Percentiles rank a stretch among this genome's conserved stretches.
phyloP scores from a whole-genome alignment of 768 basidiomycete species.

The Tephrocybe sp. region DNA sequence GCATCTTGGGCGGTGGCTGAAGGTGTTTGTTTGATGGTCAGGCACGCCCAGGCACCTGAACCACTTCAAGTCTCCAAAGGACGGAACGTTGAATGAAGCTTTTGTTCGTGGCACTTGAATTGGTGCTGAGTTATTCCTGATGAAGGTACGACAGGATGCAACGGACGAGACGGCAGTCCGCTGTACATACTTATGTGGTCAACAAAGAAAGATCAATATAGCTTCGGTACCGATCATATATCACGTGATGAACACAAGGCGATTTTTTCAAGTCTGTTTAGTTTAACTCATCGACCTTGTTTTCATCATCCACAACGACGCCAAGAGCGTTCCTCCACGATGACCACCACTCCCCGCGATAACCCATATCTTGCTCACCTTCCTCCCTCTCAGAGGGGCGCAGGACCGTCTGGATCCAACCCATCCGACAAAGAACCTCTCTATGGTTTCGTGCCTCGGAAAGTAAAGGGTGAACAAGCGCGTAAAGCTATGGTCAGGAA shows the following conservation, averaged over 20 bases:
- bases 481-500: constrained; percentile 64
- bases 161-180: too few species aligned
- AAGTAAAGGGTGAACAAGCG: constrained; percentile 63
- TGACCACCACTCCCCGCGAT: constrained; percentile 21
- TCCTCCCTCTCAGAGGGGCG: constrained; percentile 30
- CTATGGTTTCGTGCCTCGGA: constrained; percentile 70
- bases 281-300: background rate
- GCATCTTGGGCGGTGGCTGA: too few species aligned
- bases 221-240: too few species aligned
- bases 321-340: background rate
- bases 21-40: too few species aligned
- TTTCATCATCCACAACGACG: background rate
- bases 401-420: constrained; percentile 17
- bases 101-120: too few species aligned
- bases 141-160: too few species aligned
- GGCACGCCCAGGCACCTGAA: too few species aligned
- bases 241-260: background rate
- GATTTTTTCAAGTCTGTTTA: background rate
- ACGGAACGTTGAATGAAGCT: too few species aligned
- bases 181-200: too few species aligned
- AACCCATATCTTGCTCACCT: constrained; percentile 58
- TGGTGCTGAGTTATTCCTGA: too few species aligned
- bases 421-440: constrained; percentile 51
- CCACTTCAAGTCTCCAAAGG: too few species aligned
- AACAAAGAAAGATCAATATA: too few species aligned